Conservation (phyloP, 129 eudicot genomes). For the Logfia minima region DNA sequence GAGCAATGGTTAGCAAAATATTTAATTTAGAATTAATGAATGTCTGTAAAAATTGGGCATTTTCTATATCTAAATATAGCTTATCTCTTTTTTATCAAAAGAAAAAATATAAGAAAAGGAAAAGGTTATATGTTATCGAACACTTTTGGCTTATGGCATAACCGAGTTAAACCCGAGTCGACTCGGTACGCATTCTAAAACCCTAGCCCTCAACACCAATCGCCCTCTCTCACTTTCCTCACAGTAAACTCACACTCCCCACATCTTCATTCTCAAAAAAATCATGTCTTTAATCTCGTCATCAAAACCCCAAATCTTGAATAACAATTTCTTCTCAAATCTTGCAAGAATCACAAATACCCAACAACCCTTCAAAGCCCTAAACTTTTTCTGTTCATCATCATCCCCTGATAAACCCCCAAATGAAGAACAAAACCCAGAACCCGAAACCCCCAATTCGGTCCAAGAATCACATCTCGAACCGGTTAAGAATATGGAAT, state of each 20-base stretch:
- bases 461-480: slow-evolving; percentile 11
- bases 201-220: slow-evolving; percentile 28
- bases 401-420: slow-evolving; percentile 33
- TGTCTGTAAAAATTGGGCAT: too few species aligned
- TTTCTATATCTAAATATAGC: too few species aligned
- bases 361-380: slow-evolving; percentile 39
- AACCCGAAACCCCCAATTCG: slow-evolving; percentile 20
- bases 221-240: neutral
- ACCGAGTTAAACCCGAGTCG: slow-evolving; percentile 12
- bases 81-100: too few species aligned
- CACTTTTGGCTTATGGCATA: too few species aligned
- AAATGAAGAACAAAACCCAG: slow-evolving; percentile 26
- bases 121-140: too few species aligned
- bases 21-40: too few species aligned
- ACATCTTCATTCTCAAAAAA: neutral
- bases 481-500: slow-evolving; percentile 24
- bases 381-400: slow-evolving; percentile 42
- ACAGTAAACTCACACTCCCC: neutral
- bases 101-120: too few species aligned
- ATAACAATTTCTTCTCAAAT: slow-evolving; percentile 37
- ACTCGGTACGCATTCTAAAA: slow-evolving; percentile 30
- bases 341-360: slow-evolving; percentile 40
- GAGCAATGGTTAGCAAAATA: too few species aligned
- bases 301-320: slow-evolving; percentile 41
- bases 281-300: slow-evolving; percentile 47